Percentiles rank a stretch among this genome's conserved stretches.
phyloP scores from a whole-genome alignment of 345 rosid species.

The Excoecaria cochinchinensis region DNA sequence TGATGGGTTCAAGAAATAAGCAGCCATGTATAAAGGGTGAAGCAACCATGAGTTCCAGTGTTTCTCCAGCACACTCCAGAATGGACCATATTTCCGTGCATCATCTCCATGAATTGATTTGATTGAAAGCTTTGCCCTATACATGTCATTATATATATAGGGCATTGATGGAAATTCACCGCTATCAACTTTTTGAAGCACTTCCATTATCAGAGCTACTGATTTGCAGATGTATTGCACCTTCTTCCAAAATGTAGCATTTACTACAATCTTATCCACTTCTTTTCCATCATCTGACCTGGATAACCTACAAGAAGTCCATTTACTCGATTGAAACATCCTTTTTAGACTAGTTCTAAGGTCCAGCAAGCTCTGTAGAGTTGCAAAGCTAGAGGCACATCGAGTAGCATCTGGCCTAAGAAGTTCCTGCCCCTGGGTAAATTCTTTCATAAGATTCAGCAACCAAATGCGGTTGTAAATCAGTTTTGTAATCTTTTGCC shows the following conservation, averaged over 20 bases:
- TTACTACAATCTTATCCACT: constrained; percentile 37
- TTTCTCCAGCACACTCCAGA: constrained; percentile 74
- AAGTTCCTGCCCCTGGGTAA: constrained; percentile 45
- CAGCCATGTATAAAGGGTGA: constrained; percentile 87
- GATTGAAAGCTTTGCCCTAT: constrained; percentile 40
- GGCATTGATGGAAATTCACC: constrained; percentile 39
- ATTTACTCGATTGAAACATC: constrained; percentile 42
- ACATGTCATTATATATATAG: constrained; percentile 37
- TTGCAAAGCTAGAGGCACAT: constrained; percentile 37
- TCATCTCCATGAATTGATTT: constrained; percentile 41
- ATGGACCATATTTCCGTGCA: constrained; percentile 62
- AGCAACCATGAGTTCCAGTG: constrained; percentile 70
- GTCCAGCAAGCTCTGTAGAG: constrained; percentile 38
- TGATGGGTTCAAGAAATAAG: constrained; percentile 90
- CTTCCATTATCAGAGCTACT: constrained; percentile 36
- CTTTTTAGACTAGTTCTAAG: constrained; percentile 37
- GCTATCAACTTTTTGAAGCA: constrained; percentile 37
- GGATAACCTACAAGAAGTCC: constrained; percentile 37
- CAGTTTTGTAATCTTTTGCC: constrained; percentile 40
- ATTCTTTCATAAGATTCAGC: constrained; percentile 43
- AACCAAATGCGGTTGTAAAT: constrained; percentile 37
- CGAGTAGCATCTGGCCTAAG: constrained; percentile 40
- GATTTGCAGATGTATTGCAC: constrained; percentile 33
- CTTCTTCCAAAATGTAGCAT: constrained; percentile 48
- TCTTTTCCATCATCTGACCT: constrained; percentile 45